These are phyloP conservation scores for Syzygium syzygioides DNA, from an alignment of 441 rosid genomes.

Conservation along the genomic window DNA sequence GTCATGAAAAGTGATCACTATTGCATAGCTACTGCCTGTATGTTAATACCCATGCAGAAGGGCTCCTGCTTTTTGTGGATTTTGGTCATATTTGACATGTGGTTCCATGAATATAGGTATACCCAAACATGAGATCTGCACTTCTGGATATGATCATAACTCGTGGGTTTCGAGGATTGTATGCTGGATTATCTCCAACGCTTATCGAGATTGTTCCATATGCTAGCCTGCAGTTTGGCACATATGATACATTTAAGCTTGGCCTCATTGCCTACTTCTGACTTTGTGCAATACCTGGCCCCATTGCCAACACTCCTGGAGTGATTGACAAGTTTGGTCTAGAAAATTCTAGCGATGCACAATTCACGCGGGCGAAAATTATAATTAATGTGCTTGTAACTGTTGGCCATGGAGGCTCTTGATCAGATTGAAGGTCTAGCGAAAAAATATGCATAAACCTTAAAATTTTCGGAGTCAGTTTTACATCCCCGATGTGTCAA, in stretches of 20 bases:
- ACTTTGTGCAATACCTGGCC: background rate
- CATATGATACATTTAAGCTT: slow-evolving; percentile 74
- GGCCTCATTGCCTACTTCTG: background rate
- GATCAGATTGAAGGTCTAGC: background rate
- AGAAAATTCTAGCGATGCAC: background rate
- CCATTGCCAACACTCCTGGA: background rate
- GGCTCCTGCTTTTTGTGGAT: background rate
- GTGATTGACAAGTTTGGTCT: background rate
- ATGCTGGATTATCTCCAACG: slow-evolving; percentile 90
- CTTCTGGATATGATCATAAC: slow-evolving; percentile 56
- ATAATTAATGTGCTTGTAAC: background rate
- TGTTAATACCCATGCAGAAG: background rate
- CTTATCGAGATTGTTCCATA: slow-evolving; percentile 93
- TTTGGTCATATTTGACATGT: slow-evolving; percentile 3
- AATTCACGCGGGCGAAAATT: background rate
- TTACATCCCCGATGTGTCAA: background rate
- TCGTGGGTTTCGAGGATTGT: slow-evolving; percentile 82
- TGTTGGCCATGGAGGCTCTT: background rate
- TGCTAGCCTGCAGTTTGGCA: slow-evolving; percentile 97
- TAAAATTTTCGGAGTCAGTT: background rate
- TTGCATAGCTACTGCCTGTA: background rate
- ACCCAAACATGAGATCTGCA: slow-evolving; percentile 96
- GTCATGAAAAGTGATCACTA: background rate
- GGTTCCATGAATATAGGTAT: slow-evolving; percentile 41
- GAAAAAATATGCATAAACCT: background rate